Conservation (phyloP, 2,329 filamentous ascomycete species). For the Nemania sp. region DNA sequence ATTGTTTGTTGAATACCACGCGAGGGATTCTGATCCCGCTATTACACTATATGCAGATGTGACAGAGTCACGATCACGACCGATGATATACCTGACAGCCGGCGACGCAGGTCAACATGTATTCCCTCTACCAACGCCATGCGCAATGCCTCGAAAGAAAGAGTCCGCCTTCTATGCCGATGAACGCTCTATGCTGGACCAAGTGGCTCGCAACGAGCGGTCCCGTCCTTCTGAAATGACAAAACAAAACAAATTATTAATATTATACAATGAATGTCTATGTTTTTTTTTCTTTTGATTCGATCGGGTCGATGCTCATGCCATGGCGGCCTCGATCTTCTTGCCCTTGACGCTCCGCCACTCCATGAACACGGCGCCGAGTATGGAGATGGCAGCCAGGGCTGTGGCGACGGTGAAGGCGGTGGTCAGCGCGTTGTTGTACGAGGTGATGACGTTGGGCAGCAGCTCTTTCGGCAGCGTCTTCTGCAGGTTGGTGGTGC, state of each 20-base stretch:
- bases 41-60: not conserved
- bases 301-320: conserved; percentile 7
- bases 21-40: not conserved
- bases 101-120: not conserved
- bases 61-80: not conserved
- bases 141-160: conserved; percentile 20
- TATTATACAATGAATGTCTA: conserved; percentile 1
- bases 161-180: conserved; percentile 14
- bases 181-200: conserved; percentile 8
- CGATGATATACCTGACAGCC: not conserved
- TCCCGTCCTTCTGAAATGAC: not conserved
- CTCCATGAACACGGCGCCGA: conserved; percentile 52
- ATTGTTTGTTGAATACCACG: not conserved
- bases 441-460: conserved; percentile 45
- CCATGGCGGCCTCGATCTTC: conserved; percentile 43
- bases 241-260: not conserved
- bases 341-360: conserved; percentile 63
- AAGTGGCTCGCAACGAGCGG: not conserved
- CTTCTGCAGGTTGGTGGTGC: conserved; percentile 45
- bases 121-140: conserved; percentile 17
- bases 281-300: not conserved
- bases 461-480: conserved; percentile 39
- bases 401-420: conserved; percentile 51
- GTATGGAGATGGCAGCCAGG: conserved; percentile 49
- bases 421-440: conserved; percentile 50